Evolutionary conservation across 371 early-diverging fungal species (phyloP).

Genomic region (Funneliformis caledonium): DNA sequence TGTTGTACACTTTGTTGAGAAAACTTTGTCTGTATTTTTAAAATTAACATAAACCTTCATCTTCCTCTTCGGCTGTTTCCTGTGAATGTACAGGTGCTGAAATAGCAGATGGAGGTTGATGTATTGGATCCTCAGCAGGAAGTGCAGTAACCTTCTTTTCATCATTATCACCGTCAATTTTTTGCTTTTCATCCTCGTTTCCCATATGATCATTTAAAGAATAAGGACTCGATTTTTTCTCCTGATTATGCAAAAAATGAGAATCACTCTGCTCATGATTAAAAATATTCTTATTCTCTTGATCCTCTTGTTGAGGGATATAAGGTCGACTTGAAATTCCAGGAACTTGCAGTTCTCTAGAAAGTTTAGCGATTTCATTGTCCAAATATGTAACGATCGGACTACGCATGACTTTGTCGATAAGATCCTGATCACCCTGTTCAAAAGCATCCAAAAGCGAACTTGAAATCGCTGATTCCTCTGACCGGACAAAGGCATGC

Average conservation of each 20-base stretch:
- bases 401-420: conserved; percentile 60
- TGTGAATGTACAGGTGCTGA: not conserved
- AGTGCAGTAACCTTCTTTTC: not conserved
- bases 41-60: not conserved
- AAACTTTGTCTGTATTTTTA: not conserved
- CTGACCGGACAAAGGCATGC: conserved; percentile 68
- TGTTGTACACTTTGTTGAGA: not conserved
- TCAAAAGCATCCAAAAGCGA: conserved; percentile 75
- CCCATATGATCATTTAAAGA: not conserved
- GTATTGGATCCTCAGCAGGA: no score
- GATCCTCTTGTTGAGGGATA: not conserved
- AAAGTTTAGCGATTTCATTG: conserved; percentile 63
- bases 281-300: not conserved
- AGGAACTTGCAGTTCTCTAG: conserved; percentile 33
- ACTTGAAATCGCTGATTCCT: conserved; percentile 73
- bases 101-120: not conserved
- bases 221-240: not conserved
- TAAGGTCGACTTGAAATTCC: not conserved
- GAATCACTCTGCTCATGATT: not conserved
- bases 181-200: not conserved
- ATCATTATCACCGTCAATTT: not conserved
- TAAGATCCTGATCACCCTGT: conserved; percentile 71
- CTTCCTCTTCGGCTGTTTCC: not conserved
- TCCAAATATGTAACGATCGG: conserved; percentile 74
- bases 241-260: not conserved